Evolutionary conservation across 2,329 filamentous ascomycete species (phyloP).

Genomic region (Byssothecium circinans): DNA sequence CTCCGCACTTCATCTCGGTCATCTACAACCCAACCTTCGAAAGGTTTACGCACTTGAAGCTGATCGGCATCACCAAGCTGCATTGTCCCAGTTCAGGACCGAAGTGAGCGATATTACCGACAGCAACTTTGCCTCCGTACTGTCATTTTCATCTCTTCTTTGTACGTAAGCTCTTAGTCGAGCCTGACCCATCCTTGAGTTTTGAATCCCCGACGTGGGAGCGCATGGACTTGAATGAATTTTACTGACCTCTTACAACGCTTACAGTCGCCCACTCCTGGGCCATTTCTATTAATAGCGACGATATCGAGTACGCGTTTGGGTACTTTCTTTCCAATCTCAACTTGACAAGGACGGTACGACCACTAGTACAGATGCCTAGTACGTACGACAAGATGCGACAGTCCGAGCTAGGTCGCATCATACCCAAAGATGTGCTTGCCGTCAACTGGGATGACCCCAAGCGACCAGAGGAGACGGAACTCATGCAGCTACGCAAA

Average conservation of each 20-base stretch:
- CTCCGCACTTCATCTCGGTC: slow-evolving; percentile 47
- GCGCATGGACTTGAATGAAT: too few relatives aligned
- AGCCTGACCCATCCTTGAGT: too few relatives aligned
- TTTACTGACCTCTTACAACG: too few relatives aligned
- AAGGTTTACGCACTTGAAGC: slow-evolving; percentile 14
- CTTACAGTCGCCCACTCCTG: slow-evolving; percentile 13
- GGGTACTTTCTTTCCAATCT: slow-evolving; percentile 15
- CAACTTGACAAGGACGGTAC: slow-evolving; percentile 11
- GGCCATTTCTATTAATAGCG: slow-evolving; percentile 6
- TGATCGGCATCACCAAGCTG: slow-evolving; percentile 14
- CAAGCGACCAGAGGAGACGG: slow-evolving; percentile 6
- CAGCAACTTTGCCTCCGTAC: slow-evolving; percentile 42
- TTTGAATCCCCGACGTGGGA: too few relatives aligned
- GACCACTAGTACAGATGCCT: slow-evolving; percentile 9
- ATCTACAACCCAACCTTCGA: slow-evolving; percentile 25
- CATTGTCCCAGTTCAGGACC: slow-evolving; percentile 11
- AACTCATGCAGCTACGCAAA: slow-evolving; percentile 13
- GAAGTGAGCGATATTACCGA: slow-evolving; percentile 31
- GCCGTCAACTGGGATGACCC: slow-evolving; percentile 6
- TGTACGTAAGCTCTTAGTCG: neutral
- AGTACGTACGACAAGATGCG: slow-evolving; percentile 8
- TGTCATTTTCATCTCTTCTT: slow-evolving; percentile 12
- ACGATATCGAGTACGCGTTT: slow-evolving; percentile 8
- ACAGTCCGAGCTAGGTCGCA: slow-evolving; percentile 9
- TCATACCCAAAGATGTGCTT: slow-evolving; percentile 15